Evolutionary conservation across 768 basidiomycete genomes (phyloP), one percentile per base, ranked within the genome.

Genomic region (Leccinum olivaceopallidum): DNA sequence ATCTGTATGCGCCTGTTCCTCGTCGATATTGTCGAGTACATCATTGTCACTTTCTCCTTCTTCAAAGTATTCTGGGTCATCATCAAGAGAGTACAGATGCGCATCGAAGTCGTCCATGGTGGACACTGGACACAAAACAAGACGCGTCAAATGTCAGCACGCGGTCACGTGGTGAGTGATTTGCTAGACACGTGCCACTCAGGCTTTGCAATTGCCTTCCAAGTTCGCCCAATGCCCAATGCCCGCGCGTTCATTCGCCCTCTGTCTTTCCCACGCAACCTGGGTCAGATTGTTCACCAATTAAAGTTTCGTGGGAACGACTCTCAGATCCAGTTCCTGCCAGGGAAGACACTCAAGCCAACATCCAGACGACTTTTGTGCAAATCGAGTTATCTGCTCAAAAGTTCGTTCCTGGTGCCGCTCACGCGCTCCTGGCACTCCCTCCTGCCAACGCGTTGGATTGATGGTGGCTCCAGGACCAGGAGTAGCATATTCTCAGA

Each of bases 41-140:
- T 70, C 69, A 16, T 65, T 70, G 0, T 70, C 69, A 2, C 63
- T 69, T 56, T 62, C 58, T 5, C 26, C 47, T 18, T 61, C 62
- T 39, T 60, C 53, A 5, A 20, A 10, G 8, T 13, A 10, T 6
- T 69, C 63, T 7, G n/a, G 6, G n/a, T 63, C 66, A 22, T 70
- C 69, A 16, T 70, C 69, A 16, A 71, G 60, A 3, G 69, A 68
- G 55, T 62, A 63, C 42, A 71, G 48, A 36, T 50, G 63, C 55
- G 64, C 69, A 44, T 69, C 69, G 60, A 65, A 69, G 59, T 71
- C 63, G 57, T 68, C 64, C 66, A 71, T 71, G 53, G 8, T 47
- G 53, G 28, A 4, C 18, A 47, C 20, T n/a, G n/a, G n/a, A n/a
- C n/a, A n/a, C n/a, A 47, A 47, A 47, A 20, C 50, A 34, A 26